phyloP scores from a whole-genome alignment of 2,329 filamentous ascomycete species.

The Calonectria pauciramosa region DNA sequence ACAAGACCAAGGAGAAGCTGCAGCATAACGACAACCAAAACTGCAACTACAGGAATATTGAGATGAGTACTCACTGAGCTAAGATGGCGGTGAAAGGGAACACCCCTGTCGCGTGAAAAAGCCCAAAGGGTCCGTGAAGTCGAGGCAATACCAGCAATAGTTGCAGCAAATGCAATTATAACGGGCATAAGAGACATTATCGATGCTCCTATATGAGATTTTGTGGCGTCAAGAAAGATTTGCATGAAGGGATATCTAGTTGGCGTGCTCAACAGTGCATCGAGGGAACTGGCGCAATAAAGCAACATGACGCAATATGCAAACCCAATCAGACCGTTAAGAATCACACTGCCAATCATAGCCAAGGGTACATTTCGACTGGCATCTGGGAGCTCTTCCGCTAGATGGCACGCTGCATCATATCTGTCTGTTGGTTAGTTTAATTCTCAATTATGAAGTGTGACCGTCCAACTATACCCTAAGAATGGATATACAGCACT shows the following conservation, averaged over 20 bases:
- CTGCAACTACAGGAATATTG: slow-evolving; percentile 51
- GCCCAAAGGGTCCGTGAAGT: slow-evolving; percentile 55
- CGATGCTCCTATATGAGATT: slow-evolving; percentile 39
- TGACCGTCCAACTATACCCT: too few relatives aligned
- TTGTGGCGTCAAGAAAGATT: slow-evolving; percentile 50
- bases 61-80: slow-evolving; percentile 47
- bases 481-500: slow-evolving; percentile 50
- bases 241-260: slow-evolving; percentile 60
- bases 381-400: slow-evolving; percentile 50
- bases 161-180: slow-evolving; percentile 45
- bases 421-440: slow-evolving; percentile 37
- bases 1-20: slow-evolving; percentile 35
- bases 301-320: slow-evolving; percentile 52
- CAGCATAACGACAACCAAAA: slow-evolving; percentile 40
- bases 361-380: slow-evolving; percentile 50
- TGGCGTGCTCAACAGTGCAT: slow-evolving; percentile 53
- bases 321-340: slow-evolving; percentile 62
- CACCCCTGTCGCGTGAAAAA: slow-evolving; percentile 53
- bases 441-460: too few relatives aligned
- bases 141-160: slow-evolving; percentile 49
- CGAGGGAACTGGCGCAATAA: slow-evolving; percentile 55
- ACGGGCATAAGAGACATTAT: slow-evolving; percentile 44
- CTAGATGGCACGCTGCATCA: slow-evolving; percentile 49
- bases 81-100: slow-evolving; percentile 53
- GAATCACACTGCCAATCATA: slow-evolving; percentile 49